phyloP scores from a whole-genome alignment of 2,329 filamentous ascomycete species.

The Stromatinia cepivora region DNA sequence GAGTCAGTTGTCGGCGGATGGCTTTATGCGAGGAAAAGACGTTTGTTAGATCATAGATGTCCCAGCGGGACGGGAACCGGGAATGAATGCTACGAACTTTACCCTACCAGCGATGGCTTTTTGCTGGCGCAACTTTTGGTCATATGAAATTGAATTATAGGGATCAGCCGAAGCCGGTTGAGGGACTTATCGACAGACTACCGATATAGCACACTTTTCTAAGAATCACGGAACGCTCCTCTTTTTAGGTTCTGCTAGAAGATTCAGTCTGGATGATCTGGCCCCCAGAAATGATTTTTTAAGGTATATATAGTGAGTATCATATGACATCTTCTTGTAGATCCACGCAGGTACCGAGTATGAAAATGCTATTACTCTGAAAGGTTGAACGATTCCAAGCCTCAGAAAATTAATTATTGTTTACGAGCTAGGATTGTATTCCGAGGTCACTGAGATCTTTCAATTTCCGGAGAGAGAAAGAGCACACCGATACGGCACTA shows the following conservation, averaged over 20 bases:
- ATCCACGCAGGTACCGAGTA: neutral
- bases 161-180: neutral
- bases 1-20: conserved; percentile 10
- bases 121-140: conserved; percentile 3
- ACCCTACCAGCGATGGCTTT: conserved; percentile 5
- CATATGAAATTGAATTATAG: neutral
- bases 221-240: neutral
- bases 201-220: neutral
- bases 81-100: conserved; percentile 3
- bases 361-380: neutral
- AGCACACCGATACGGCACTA: conserved; percentile 16
- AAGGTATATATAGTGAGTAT: neutral
- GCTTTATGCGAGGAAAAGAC: conserved; percentile 11
- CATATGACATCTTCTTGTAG: neutral
- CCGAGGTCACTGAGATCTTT: neutral
- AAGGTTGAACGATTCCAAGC: neutral
- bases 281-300: neutral
- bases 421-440: conserved; percentile 1
- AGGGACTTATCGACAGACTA: neutral
- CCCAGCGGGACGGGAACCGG: conserved; percentile 19
- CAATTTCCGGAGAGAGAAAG: neutral
- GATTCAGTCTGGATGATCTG: neutral
- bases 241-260: neutral
- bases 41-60: neutral
- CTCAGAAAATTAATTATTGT: neutral